Evolutionary conservation across 2,329 filamentous ascomycete genomes (phyloP).

Genomic region (Hymenotorrendiella dingleyae): DNA sequence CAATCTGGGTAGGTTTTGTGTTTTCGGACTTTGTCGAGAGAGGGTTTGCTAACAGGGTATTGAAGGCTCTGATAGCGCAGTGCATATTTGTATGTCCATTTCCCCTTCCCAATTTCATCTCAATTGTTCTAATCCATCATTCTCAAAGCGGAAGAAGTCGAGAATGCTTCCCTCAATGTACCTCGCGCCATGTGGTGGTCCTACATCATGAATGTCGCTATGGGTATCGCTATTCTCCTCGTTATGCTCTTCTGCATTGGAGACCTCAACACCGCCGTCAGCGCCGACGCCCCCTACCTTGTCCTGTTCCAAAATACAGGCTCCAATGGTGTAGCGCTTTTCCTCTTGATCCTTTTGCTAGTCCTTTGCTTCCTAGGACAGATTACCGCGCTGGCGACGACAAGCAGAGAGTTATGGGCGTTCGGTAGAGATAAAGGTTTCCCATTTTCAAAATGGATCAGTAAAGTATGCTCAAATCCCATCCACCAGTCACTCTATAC

Average conservation of each 20-base stretch:
- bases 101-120: background rate
- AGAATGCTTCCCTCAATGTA: slow-evolving; percentile 40
- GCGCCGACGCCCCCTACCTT: slow-evolving; percentile 34
- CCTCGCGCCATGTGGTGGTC: slow-evolving; percentile 43
- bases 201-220: slow-evolving; percentile 40
- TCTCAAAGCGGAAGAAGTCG: slow-evolving; percentile 39
- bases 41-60: background rate
- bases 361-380: slow-evolving; percentile 34
- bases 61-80: slow-evolving; percentile 21
- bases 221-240: slow-evolving; percentile 37
- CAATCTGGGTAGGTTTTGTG: slow-evolving; percentile 24
- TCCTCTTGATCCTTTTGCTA: slow-evolving; percentile 40
- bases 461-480: no score
- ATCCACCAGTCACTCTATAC: no score
- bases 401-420: slow-evolving; percentile 36
- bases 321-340: slow-evolving; percentile 38
- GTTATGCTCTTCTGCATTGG: slow-evolving; percentile 34
- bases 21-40: no score
- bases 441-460: slow-evolving; percentile 36
- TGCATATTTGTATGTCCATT: slow-evolving; percentile 33
- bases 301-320: slow-evolving; percentile 39
- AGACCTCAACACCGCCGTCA: slow-evolving; percentile 34
- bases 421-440: slow-evolving; percentile 40
- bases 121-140: background rate
- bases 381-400: slow-evolving; percentile 33